A percentile compares a stretch with the other conserved stretches of the same genome.
Evolutionary conservation across 2,329 filamentous ascomycete genomes (phyloP).

Genomic region (Pseudogymnoascus sp.): DNA sequence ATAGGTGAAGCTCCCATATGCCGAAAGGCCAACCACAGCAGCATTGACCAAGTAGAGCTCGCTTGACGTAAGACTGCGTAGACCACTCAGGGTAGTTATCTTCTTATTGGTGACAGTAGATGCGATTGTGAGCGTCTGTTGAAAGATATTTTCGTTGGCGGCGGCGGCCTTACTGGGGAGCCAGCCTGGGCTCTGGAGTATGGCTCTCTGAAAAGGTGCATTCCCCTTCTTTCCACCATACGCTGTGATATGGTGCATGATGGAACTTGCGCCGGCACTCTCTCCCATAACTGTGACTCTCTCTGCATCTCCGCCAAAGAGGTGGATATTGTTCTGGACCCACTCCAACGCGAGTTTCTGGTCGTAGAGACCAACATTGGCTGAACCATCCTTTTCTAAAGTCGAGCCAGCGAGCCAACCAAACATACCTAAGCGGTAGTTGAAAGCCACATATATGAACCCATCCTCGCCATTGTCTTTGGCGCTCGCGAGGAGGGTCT

Average conservation of each 20-base stretch:
- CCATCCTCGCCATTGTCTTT: conserved; percentile 30
- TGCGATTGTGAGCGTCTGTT: conserved; percentile 1
- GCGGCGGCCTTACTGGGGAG: conserved; percentile 5
- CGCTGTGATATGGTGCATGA: conserved; percentile 43
- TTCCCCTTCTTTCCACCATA: conserved; percentile 36
- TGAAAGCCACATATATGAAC: conserved; percentile 29
- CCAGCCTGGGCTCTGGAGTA: conserved; percentile 16
- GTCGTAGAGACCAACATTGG: conserved; percentile 45
- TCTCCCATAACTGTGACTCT: conserved; percentile 45
- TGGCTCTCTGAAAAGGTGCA: conserved; percentile 32
- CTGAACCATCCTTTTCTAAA: conserved; percentile 35
- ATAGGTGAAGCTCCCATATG: conserved; percentile 23
- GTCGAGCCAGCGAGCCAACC: conserved; percentile 34
- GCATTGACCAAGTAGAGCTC: conserved; percentile 17
- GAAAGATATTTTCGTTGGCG: conserved; percentile 9
- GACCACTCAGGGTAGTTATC: conserved; percentile 13
- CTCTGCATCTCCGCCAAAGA: conserved; percentile 46
- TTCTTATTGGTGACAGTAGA: conserved; percentile 7
- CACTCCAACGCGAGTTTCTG: conserved; percentile 51
- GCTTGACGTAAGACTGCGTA: conserved; percentile 13
- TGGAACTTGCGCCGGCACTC: conserved; percentile 43
- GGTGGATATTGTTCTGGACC: conserved; percentile 46
- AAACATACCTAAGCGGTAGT: conserved; percentile 31
- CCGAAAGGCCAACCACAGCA: conserved; percentile 6
- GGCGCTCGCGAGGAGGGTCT: conserved; percentile 31